Evolutionary conservation across 495 filamentous ascomycete species (phyloP).

Genomic region (Neurospora sublineolata): DNA sequence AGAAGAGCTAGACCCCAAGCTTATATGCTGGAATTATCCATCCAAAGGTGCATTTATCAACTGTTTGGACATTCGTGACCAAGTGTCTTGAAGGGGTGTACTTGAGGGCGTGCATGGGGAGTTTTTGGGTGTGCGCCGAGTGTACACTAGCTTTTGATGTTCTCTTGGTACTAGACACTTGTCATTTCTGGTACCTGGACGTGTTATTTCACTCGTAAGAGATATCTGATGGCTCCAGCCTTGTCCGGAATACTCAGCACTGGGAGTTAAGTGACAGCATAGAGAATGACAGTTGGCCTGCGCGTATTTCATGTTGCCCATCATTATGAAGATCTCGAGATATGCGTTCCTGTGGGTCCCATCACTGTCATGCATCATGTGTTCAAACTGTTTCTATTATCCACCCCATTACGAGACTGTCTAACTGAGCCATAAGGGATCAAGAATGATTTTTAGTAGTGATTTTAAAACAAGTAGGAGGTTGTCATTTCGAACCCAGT

Average conservation of each 20-base stretch:
- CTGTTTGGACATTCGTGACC: too few species aligned
- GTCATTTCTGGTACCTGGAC: neutral
- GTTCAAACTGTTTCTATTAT: neutral
- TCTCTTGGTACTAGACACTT: neutral
- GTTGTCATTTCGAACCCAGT: neutral
- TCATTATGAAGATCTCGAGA: neutral
- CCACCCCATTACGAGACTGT: neutral
- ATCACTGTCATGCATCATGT: neutral
- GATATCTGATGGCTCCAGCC: neutral
- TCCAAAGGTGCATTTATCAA: too few species aligned
- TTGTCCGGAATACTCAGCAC: neutral
- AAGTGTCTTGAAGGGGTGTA: too few species aligned
- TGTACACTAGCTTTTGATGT: neutral
- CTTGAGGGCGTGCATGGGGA: too few species aligned
- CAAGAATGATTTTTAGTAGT: too few species aligned
- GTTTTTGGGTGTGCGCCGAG: too few species aligned
- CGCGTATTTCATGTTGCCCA: neutral
- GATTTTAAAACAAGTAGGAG: neutral
- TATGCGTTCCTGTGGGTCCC: neutral
- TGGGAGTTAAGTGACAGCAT: neutral
- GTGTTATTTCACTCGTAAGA: neutral
- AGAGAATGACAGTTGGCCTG: neutral
- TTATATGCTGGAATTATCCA: too few species aligned
- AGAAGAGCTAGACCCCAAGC: too few species aligned
- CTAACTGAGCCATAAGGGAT: neutral